Percentiles rank a stretch among this genome's conserved stretches.
Conservation (phyloP, 225 moss, liverwort and hornwort species). For the Straminergon stramineum region DNA sequence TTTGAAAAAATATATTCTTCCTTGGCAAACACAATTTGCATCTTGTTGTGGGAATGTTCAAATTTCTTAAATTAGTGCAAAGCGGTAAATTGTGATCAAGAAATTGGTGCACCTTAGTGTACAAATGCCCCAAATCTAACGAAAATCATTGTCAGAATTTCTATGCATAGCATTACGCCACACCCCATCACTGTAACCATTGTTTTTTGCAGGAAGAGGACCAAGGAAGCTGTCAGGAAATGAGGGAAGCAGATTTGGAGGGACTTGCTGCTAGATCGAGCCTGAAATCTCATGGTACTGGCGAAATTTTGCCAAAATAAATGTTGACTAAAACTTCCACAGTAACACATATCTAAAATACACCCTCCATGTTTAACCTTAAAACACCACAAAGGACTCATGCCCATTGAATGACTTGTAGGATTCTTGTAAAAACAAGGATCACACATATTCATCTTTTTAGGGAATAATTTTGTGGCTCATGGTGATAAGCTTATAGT, state of each 20-base stretch:
- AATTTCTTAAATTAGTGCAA: background rate
- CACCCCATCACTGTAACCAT: background rate
- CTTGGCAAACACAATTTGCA: background rate
- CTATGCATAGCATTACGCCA: background rate
- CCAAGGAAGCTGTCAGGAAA: background rate
- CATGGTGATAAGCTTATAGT: background rate
- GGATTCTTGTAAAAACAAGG: background rate
- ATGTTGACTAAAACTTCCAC: background rate
- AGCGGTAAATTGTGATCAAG: background rate
- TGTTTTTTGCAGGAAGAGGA: rapidly evolving
- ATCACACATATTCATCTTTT: background rate
- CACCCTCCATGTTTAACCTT: background rate
- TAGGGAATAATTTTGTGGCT: background rate
- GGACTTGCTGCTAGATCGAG: background rate
- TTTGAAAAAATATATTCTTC: background rate
- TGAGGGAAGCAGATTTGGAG: too few species aligned
- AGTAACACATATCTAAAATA: background rate
- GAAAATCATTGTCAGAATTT: background rate
- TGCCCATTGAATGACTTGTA: background rate
- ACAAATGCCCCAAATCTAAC: background rate
- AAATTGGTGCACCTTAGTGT: background rate
- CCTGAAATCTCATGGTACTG: background rate
- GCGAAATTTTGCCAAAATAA: background rate
- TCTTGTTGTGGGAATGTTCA: background rate
- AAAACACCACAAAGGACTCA: background rate